Evolutionary conservation across 805 yeast species (phyloP).

Genomic region (Trichomonascus vanleenenianus): DNA sequence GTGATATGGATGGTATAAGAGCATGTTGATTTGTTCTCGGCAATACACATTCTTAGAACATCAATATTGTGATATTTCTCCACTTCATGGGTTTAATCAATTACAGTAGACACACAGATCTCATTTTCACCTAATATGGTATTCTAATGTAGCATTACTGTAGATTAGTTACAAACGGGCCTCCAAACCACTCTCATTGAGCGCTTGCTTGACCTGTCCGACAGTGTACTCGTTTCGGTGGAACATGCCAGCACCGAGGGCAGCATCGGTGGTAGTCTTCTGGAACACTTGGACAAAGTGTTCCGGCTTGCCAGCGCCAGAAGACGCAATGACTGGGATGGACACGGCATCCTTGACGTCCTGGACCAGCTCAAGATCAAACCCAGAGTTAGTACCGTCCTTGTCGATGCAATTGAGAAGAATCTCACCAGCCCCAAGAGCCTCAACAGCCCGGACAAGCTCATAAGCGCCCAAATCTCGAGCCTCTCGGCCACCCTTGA

Average conservation of each 20-base stretch:
- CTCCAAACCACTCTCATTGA: constrained; percentile 51
- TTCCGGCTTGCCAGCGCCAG: constrained; percentile 92
- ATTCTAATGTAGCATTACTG: no score
- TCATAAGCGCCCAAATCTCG: constrained; percentile 89
- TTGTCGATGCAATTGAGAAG: constrained; percentile 90
- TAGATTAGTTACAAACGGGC: no score
- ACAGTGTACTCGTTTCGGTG: constrained; percentile 93
- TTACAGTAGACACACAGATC: no score
- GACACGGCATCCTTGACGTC: constrained; percentile 69
- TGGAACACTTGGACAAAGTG: constrained; percentile 86
- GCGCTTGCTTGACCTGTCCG: constrained; percentile 64
- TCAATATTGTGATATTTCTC: no score
- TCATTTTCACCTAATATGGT: no score
- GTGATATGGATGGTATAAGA: no score
- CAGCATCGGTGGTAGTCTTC: constrained; percentile 85
- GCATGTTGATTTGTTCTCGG: no score
- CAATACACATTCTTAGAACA: no score
- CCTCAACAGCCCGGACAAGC: constrained; percentile 81
- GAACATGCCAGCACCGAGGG: constrained; percentile 97
- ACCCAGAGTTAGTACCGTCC: constrained; percentile 95
- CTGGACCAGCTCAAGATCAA: constrained; percentile 73
- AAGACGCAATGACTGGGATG: constrained; percentile 94
- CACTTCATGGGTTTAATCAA: no score
- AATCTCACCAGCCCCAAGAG: constrained; percentile 93
- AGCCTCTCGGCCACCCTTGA: constrained; percentile 92